A percentile compares a stretch with the other conserved stretches of the same genome.
These are phyloP conservation scores for Aspergillus olivimuriae DNA, from an alignment of 495 filamentous ascomycete species.

Conservation along the genomic window DNA sequence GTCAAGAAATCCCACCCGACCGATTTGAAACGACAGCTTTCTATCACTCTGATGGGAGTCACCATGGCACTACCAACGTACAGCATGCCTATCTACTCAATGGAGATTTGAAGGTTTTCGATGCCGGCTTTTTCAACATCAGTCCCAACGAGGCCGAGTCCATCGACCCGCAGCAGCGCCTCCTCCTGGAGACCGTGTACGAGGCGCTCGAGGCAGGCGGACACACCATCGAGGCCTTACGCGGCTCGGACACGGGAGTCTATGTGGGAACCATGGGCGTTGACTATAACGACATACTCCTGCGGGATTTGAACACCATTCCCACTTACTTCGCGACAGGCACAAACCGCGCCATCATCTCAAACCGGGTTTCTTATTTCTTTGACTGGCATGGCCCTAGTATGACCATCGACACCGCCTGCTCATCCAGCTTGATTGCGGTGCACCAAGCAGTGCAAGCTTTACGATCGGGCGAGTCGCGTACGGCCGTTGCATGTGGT, in stretches of 20 bases:
- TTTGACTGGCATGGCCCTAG: constrained; percentile 37
- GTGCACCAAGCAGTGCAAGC: constrained; percentile 46
- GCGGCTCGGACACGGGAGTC: constrained; percentile 7
- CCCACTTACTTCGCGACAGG: neutral
- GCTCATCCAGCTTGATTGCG: constrained; percentile 44
- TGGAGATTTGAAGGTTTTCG: constrained; percentile 41
- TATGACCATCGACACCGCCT: constrained; percentile 44
- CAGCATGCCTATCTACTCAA: constrained; percentile 29
- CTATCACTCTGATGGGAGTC: constrained; percentile 17
- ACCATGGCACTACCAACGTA: constrained; percentile 9
- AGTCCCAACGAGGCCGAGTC: constrained; percentile 20
- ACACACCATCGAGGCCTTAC: constrained; percentile 19
- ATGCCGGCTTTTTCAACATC: constrained; percentile 39
- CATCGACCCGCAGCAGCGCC: constrained; percentile 34
- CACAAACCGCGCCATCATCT: constrained; percentile 21
- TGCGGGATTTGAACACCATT: neutral
- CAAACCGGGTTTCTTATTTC: constrained; percentile 39
- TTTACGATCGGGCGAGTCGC: too few species aligned
- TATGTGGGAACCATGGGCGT: constrained; percentile 17
- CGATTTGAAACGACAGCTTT: constrained; percentile 33
- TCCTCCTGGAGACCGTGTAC: constrained; percentile 26
- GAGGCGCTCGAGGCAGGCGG: constrained; percentile 36
- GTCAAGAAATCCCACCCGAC: neutral
- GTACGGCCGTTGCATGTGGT: too few species aligned
- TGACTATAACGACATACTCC: constrained; percentile 9